These are phyloP conservation scores for Fusarium sp. DNA, from an alignment of 2,329 filamentous ascomycete species.

Conservation along the genomic window DNA sequence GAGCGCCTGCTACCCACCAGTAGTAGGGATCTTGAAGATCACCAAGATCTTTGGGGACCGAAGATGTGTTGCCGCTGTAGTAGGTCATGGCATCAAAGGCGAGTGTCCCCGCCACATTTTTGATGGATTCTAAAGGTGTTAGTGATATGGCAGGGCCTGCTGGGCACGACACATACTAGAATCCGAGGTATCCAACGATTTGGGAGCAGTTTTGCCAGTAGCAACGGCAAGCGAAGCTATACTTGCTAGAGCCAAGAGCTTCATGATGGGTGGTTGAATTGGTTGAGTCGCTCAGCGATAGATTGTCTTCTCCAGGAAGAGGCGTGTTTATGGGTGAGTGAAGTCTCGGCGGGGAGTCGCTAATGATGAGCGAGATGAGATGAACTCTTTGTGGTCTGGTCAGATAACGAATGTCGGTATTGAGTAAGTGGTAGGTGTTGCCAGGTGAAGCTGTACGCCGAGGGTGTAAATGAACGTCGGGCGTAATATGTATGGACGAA, in stretches of 20 bases:
- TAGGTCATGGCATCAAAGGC: slow-evolving; percentile 74
- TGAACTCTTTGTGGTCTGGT: background rate
- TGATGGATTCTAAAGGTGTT: slow-evolving; percentile 69
- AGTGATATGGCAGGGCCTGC: background rate
- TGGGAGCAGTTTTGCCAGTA: slow-evolving; percentile 35
- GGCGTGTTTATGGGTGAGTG: slow-evolving; percentile 4
- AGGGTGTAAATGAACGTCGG: slow-evolving; percentile 17
- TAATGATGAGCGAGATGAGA: slow-evolving; percentile 1
- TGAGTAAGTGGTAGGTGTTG: slow-evolving; percentile 7
- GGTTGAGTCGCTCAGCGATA: slow-evolving; percentile 25
- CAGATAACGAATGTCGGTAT: slow-evolving; percentile 11
- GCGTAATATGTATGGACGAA: slow-evolving; percentile 15
- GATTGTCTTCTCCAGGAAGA: slow-evolving; percentile 29
- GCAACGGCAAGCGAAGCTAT: slow-evolving; percentile 35
- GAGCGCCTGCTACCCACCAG: slow-evolving; percentile 77
- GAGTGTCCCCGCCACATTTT: slow-evolving; percentile 71
- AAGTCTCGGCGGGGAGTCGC: background rate
- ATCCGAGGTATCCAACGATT: slow-evolving; percentile 41
- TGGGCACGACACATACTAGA: slow-evolving; percentile 27
- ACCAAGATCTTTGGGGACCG: slow-evolving; percentile 67
- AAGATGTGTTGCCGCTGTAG: slow-evolving; percentile 74
- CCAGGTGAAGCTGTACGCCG: slow-evolving; percentile 9
- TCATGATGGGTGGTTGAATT: slow-evolving; percentile 28
- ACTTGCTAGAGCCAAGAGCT: slow-evolving; percentile 33
- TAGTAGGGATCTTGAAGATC: slow-evolving; percentile 78